A percentile compares a stretch with the other conserved stretches of the same genome.
phyloP scores from a whole-genome alignment of 495 filamentous ascomycete species.

The Hypoxylon subgilvum region DNA sequence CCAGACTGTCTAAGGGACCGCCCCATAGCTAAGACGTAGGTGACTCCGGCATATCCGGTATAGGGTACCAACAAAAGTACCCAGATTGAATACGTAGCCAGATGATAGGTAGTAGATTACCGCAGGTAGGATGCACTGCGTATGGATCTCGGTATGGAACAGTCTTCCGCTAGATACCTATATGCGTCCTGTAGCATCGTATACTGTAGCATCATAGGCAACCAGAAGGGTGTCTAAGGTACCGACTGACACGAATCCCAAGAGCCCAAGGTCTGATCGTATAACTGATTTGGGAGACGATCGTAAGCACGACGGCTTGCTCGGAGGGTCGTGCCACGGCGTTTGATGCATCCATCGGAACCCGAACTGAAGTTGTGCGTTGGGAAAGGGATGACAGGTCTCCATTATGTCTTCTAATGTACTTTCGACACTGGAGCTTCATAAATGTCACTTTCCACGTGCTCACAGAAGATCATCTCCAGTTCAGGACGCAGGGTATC shows the following conservation, averaged over 20 bases:
- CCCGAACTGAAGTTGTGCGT: background rate
- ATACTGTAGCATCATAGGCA: background rate
- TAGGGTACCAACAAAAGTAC: background rate
- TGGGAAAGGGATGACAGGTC: background rate
- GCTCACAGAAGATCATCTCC: too few relatives aligned
- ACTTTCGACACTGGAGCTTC: too few relatives aligned
- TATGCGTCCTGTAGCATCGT: background rate
- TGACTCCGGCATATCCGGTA: background rate
- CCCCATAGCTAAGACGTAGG: background rate
- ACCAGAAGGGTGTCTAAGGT: background rate
- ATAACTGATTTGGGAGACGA: too few relatives aligned
- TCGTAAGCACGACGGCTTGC: background rate
- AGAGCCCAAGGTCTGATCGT: too few relatives aligned
- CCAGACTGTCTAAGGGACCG: background rate
- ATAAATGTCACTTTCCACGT: too few relatives aligned
- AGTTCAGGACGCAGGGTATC: too few relatives aligned
- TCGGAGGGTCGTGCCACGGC: background rate
- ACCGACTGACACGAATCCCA: background rate
- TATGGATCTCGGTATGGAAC: background rate
- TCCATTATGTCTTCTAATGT: constrained; percentile 7
- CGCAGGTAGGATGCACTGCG: too few relatives aligned
- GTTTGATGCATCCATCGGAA: background rate
- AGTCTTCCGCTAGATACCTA: background rate
- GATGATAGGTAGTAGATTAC: background rate
- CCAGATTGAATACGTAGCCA: background rate